Evolutionary conservation across 2,329 filamentous ascomycete genomes (phyloP).

Genomic region (Chaetomiaceae sp.): DNA sequence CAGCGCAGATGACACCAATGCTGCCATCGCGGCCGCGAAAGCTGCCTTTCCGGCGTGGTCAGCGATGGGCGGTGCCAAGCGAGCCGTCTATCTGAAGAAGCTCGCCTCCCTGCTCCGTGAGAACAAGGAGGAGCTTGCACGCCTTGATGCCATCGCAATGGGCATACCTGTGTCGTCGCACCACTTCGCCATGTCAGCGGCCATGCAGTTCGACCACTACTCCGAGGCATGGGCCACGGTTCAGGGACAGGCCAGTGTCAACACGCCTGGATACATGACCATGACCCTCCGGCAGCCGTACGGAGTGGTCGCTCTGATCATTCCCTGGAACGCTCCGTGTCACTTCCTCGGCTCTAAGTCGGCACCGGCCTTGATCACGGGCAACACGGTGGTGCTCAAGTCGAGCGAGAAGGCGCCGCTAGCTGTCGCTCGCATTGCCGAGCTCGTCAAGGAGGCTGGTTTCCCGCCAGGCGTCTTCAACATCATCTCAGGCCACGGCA

Average conservation of each 20-base stretch:
- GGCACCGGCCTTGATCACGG: constrained; percentile 42
- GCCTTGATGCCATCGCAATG: constrained; percentile 41
- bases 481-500: constrained; percentile 63
- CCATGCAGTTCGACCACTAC: constrained; percentile 35
- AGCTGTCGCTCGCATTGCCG: constrained; percentile 34
- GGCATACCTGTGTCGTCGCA: constrained; percentile 36
- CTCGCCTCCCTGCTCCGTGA: constrained; percentile 39
- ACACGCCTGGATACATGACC: constrained; percentile 42
- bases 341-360: constrained; percentile 42
- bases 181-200: constrained; percentile 33
- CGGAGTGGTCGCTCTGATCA: constrained; percentile 50
- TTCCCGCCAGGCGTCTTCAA: constrained; percentile 73
- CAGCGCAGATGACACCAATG: constrained; percentile 36
- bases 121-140: constrained; percentile 37
- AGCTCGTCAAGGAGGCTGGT: constrained; percentile 62
- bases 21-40: constrained; percentile 38
- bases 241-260: constrained; percentile 40
- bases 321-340: constrained; percentile 51
- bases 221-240: constrained; percentile 38
- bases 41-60: constrained; percentile 42
- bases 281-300: constrained; percentile 44
- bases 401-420: constrained; percentile 49
- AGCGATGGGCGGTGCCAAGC: constrained; percentile 32
- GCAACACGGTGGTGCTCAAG: constrained; percentile 48
- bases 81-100: constrained; percentile 38